A percentile compares a stretch with the other conserved stretches of the same genome.
Evolutionary conservation across 441 rosid genomes (phyloP).

Genomic region (Melastoma candidum): DNA sequence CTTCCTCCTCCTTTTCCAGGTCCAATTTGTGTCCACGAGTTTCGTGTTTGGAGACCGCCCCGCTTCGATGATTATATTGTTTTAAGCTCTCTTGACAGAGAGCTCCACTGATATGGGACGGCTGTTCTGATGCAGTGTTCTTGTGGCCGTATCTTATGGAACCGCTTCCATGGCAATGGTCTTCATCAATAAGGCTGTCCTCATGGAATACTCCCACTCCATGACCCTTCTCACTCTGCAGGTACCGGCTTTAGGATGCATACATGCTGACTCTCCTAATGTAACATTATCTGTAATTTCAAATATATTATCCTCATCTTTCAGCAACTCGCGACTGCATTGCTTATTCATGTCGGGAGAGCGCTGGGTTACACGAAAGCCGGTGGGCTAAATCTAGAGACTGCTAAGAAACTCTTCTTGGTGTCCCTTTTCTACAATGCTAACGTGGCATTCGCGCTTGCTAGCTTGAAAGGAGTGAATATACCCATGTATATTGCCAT

Average conservation of each 20-base stretch:
- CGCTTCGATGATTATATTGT: no score
- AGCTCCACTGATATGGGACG: no score
- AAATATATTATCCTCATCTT: constrained; percentile 11
- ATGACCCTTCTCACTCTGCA: constrained; percentile 87
- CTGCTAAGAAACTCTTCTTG: constrained; percentile 69
- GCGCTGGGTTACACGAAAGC: constrained; percentile 57
- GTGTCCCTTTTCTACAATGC: constrained; percentile 91
- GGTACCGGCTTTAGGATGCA: constrained; percentile 27
- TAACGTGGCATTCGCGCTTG: constrained; percentile 91
- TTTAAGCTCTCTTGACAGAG: no score
- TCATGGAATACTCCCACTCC: constrained; percentile 76
- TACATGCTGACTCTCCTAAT: not conserved
- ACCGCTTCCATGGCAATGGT: constrained; percentile 97
- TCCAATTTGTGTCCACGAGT: no score
- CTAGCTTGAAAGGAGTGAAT: constrained; percentile 97
- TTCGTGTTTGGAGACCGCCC: no score
- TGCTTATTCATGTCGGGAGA: constrained; percentile 74
- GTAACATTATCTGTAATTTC: no score
- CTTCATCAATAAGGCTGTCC: constrained; percentile 81
- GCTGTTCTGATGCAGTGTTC: constrained; percentile 36
- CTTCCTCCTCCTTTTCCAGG: no score
- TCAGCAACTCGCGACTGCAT: constrained; percentile 80
- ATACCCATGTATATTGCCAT: constrained; percentile 98
- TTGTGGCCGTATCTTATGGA: constrained; percentile 81
- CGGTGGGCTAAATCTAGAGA: constrained; percentile 40